Conservation (phyloP, 345 rosid species). For the Eutrema heterophyllum region DNA sequence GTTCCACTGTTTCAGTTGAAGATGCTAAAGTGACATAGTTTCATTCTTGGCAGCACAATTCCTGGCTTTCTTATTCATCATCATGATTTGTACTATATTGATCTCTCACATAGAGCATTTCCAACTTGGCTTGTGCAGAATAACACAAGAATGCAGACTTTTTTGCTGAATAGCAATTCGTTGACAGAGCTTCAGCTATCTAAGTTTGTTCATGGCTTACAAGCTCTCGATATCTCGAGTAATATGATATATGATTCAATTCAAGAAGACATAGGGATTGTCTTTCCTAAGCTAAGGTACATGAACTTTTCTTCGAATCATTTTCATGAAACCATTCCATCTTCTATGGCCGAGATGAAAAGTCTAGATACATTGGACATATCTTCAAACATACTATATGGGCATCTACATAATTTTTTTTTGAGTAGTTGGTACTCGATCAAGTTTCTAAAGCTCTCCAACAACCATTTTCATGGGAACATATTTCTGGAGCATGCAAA, state of each 20-base stretch:
- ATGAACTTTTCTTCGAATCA: neutral
- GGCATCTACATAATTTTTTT: neutral
- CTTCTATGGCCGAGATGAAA: neutral
- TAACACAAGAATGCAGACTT: neutral
- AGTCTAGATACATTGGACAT: neutral
- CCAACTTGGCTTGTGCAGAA: slow-evolving; percentile 12
- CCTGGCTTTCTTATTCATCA: slow-evolving; percentile 7
- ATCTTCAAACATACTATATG: neutral
- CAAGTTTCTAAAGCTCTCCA: neutral
- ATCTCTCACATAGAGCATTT: slow-evolving; percentile 13
- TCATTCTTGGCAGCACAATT: neutral
- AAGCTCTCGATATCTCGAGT: slow-evolving; percentile 1
- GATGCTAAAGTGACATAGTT: neutral
- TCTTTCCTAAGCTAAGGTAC: neutral
- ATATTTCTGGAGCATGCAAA: neutral
- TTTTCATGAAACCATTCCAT: slow-evolving; percentile 4
- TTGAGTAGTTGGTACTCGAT: neutral
- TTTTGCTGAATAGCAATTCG: neutral
- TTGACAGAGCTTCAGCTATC: slow-evolving; percentile 9
- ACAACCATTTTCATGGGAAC: neutral
- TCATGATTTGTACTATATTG: neutral
- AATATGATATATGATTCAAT: neutral
- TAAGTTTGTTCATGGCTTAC: neutral
- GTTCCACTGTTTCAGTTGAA: slow-evolving; percentile 14
- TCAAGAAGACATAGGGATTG: neutral